These are phyloP conservation scores for Botrytis byssoidea DNA, from an alignment of 2,329 filamentous ascomycete species.

Conservation along the genomic window DNA sequence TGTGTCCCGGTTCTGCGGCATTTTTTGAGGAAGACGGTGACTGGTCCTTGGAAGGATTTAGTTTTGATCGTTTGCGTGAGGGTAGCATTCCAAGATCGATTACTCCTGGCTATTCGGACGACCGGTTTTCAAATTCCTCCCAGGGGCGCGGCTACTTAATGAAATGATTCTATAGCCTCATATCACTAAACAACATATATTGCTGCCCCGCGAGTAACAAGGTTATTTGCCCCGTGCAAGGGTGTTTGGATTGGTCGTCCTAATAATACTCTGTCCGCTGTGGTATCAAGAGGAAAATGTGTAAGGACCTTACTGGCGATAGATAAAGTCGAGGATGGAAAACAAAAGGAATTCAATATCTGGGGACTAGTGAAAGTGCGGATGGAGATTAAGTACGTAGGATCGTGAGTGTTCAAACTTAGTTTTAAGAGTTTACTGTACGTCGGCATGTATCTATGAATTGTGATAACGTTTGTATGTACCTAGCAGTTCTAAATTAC, in stretches of 20 bases:
- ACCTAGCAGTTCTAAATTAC: background rate
- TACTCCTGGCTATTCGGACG: background rate
- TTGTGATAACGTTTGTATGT: background rate
- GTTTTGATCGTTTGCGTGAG: constrained; percentile 34
- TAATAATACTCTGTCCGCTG: background rate
- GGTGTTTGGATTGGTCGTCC: constrained; percentile 1
- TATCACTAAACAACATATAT: constrained; percentile 9
- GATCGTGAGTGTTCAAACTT: background rate
- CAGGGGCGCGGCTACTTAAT: constrained; percentile 12
- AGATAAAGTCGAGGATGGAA: background rate
- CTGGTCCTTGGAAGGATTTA: constrained; percentile 30
- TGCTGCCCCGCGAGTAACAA: constrained; percentile 14
- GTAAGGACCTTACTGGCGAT: background rate
- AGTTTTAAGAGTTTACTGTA: background rate
- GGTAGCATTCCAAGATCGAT: constrained; percentile 31
- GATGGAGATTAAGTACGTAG: constrained; percentile 4
- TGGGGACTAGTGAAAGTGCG: background rate
- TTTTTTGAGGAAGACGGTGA: constrained; percentile 20
- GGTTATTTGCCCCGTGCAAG: constrained; percentile 16
- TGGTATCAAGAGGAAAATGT: background rate
- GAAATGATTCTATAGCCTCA: constrained; percentile 14
- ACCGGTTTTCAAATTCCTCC: background rate
- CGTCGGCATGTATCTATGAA: background rate
- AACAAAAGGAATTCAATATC: background rate
- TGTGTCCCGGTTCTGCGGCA: constrained; percentile 23